Base-by-base conservation (phyloP, 129 eudicot genomes). In the Lactuca sativa region DNA sequence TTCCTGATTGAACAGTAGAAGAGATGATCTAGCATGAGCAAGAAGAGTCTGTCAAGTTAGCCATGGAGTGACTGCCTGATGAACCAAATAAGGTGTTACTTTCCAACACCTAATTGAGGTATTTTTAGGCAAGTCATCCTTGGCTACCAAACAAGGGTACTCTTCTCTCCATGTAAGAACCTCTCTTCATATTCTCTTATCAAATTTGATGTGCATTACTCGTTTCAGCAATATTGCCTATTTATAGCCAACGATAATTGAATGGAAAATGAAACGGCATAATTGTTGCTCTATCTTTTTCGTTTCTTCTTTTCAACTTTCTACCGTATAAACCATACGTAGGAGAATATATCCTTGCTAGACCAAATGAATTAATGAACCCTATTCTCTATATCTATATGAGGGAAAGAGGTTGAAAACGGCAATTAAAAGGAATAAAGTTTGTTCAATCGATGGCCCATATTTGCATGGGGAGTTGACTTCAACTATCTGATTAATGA, bases 91-190 rank as follows among this genome's bases (percentile, higher is more conserved):
- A 38, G 62, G 55, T 69, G 41, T 41, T 69, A 55, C 54, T 17
- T 52, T 56, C 54, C 51, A 55, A 69, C 74, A 69, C 51, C 74
- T 25, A 25, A 0, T 69, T 56, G 53, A 56, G 13, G 62, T 37
- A 40, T 18, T 54, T 18, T 36, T 13, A 69, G 74, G 74, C 74
- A 69, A 69, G 74, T 40, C 64, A 69, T 69, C 74, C 74, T 56
- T 69, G 74, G 64, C 74, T 69, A 55, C 64, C 25, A 69, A 69
- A 69, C 74, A 69, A 69, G 40, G 56, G 40, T 69, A 56, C 64
- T 69, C 74, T 55, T 60, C 76, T 71, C 58, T 71, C 44, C 76
- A 71, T 62, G 70, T 21, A 72, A 72, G 77, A 63, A 63, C 64
- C 32, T 53, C 55, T 52, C 64, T 31, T 63, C 43, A 14, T 44